Conservation (phyloP, 768 basidiomycete species). For the Mycena metata region DNA sequence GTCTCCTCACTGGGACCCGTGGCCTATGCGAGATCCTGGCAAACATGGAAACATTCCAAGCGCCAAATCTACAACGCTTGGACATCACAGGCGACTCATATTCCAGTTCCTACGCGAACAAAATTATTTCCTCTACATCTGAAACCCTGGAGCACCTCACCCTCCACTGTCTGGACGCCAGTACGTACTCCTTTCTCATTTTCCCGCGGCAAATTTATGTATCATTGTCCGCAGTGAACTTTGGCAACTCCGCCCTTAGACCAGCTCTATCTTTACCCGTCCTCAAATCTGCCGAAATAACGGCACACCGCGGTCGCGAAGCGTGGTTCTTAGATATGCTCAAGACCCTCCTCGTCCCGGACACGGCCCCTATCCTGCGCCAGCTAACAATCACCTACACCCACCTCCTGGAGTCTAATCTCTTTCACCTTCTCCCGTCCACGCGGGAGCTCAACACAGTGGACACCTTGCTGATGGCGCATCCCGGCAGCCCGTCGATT, state of each 20-base stretch:
- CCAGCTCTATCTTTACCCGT: not conserved
- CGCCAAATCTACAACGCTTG: not conserved
- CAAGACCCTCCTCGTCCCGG: not conserved
- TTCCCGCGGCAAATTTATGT: too few relatives aligned
- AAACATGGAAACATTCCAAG: not conserved
- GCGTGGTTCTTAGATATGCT: not conserved
- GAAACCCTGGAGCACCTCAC: not conserved
- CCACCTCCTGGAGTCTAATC: not conserved
- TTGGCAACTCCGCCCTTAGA: not conserved
- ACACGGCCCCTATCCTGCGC: not conserved
- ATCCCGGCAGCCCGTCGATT: too few relatives aligned
- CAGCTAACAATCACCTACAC: not conserved
- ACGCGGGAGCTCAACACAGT: too few relatives aligned
- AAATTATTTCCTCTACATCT: not conserved
- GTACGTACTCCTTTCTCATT: too few relatives aligned
- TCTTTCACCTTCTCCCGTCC: not conserved
- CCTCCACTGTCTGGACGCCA: not conserved
- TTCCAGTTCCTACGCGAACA: too few relatives aligned
- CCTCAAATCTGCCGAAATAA: not conserved
- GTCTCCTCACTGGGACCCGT: too few relatives aligned
- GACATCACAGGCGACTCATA: not conserved
- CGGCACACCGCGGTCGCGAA: too few relatives aligned
- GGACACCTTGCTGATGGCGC: too few relatives aligned
- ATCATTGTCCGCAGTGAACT: too few relatives aligned
- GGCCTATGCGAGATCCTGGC: not conserved